Conservation (phyloP, 2,329 filamentous ascomycete species). For the Stagonosporopsis chrysanthemi region DNA sequence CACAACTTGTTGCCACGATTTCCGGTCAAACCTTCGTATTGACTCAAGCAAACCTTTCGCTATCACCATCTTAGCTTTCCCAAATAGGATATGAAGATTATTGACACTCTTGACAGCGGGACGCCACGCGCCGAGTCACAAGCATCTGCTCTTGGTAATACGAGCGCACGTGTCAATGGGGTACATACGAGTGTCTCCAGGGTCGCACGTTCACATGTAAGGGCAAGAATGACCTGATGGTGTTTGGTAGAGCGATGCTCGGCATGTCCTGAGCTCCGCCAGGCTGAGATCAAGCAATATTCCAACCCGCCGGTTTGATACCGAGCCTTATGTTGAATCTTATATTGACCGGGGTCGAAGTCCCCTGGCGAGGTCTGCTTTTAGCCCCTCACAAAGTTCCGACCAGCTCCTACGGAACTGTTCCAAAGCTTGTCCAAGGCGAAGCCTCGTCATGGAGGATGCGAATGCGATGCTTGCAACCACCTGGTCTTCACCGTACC, state of each 20-base stretch:
- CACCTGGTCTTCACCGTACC: conserved; percentile 2
- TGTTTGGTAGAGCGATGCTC: background rate
- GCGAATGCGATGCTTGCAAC: background rate
- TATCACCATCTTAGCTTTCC: conserved; percentile 7
- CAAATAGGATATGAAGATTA: conserved; percentile 3
- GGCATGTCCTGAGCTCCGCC: background rate
- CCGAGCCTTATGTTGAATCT: conserved; percentile 13
- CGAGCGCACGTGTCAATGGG: conserved; percentile 12
- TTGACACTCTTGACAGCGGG: conserved; percentile 22
- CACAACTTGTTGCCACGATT: too few relatives aligned
- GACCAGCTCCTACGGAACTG: background rate
- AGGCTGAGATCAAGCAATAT: conserved; percentile 10
- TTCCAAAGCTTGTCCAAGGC: background rate
- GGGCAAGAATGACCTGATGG: conserved; percentile 1
- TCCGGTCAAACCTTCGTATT: background rate
- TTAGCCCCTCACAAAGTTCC: conserved; percentile 3
- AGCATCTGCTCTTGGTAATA: background rate
- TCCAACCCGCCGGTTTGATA: conserved; percentile 9
- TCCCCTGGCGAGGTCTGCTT: background rate
- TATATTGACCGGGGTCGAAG: conserved; percentile 10
- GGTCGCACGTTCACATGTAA: conserved; percentile 12
- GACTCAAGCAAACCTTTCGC: conserved; percentile 10
- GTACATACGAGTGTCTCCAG: background rate
- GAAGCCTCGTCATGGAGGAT: background rate
- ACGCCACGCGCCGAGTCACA: conserved; percentile 19